Evolutionary conservation across 192 early-diverging fungal genomes (phyloP).

Genomic region (Backusella australiensis): DNA sequence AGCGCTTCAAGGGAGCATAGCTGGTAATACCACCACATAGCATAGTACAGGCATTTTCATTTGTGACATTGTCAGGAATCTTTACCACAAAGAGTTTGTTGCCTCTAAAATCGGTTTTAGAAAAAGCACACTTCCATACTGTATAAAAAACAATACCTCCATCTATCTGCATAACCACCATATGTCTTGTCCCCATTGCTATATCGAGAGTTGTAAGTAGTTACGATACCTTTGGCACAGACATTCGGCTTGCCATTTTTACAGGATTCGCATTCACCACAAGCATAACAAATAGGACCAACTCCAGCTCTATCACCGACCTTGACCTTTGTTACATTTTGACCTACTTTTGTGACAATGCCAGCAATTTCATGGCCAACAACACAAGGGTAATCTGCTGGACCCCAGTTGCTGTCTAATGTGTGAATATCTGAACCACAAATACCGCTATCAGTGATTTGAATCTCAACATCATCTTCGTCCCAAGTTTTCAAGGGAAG

Average conservation of each 20-base stretch:
- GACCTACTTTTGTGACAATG: constrained; percentile 38
- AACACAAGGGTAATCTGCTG: constrained; percentile 40
- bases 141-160: not conserved
- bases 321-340: constrained; percentile 34
- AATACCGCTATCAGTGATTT: constrained; percentile 64
- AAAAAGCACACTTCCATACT: no score
- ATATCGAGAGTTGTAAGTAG: constrained; percentile 41
- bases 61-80: constrained; percentile 48
- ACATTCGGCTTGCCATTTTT: constrained; percentile 36
- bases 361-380: constrained; percentile 59
- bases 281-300: constrained; percentile 64
- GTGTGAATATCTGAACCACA: constrained; percentile 79
- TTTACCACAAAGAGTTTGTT: constrained; percentile 57
- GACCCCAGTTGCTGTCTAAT: constrained; percentile 20
- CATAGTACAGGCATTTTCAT: constrained; percentile 62
- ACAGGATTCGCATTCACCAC: constrained; percentile 45
- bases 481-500: not conserved
- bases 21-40: constrained; percentile 75
- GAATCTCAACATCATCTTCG: constrained; percentile 45
- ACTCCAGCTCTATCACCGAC: constrained; percentile 55
- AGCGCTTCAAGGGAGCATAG: constrained; percentile 43
- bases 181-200: constrained; percentile 43
- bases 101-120: constrained; percentile 16
- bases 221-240: constrained; percentile 47
- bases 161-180: constrained; percentile 50